phyloP scores from a whole-genome alignment of 2,329 filamentous ascomycete species.

The Pyrenochaeta sp. region DNA sequence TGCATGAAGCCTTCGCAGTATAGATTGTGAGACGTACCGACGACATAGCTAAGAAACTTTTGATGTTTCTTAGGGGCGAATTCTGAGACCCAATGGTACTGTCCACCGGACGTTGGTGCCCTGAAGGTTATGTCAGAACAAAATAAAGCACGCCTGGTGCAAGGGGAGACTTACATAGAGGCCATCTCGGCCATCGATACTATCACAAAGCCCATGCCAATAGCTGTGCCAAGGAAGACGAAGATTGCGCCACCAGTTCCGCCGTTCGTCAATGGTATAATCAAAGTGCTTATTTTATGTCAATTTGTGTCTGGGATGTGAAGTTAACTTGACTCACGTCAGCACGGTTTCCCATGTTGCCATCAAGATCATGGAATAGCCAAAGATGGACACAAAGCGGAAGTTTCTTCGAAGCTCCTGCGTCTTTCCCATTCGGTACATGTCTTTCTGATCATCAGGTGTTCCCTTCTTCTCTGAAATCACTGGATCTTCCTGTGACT shows the following conservation, averaged over 20 bases:
- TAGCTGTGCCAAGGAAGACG: slow-evolving; percentile 31
- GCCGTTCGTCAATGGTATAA: slow-evolving; percentile 33
- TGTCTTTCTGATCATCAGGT: slow-evolving; percentile 29
- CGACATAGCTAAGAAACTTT: slow-evolving; percentile 31
- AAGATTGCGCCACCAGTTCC: slow-evolving; percentile 36
- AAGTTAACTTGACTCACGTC: slow-evolving; percentile 13
- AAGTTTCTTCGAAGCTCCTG: slow-evolving; percentile 40
- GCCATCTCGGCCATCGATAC: slow-evolving; percentile 41
- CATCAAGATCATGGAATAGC: slow-evolving; percentile 37
- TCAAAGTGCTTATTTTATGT: slow-evolving; percentile 19
- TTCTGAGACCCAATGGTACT: slow-evolving; percentile 42
- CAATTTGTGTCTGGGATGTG: neutral
- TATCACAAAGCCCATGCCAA: slow-evolving; percentile 32
- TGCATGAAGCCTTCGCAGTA: neutral
- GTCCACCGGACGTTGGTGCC: slow-evolving; percentile 38
- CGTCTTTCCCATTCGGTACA: slow-evolving; percentile 39
- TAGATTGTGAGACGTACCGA: slow-evolving; percentile 28
- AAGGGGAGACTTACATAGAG: slow-evolving; percentile 26
- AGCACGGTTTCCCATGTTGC: slow-evolving; percentile 36
- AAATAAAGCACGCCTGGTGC: neutral
- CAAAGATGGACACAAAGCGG: slow-evolving; percentile 36
- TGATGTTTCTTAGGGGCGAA: slow-evolving; percentile 34
- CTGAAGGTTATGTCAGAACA: slow-evolving; percentile 13
- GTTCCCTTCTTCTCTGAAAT: slow-evolving; percentile 32
- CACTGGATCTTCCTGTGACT: slow-evolving; percentile 13